A percentile compares a stretch with the other conserved stretches of the same genome.
These are phyloP conservation scores for Spergularia marina DNA, from an alignment of 148 eudicot species.

Conservation along the genomic window DNA sequence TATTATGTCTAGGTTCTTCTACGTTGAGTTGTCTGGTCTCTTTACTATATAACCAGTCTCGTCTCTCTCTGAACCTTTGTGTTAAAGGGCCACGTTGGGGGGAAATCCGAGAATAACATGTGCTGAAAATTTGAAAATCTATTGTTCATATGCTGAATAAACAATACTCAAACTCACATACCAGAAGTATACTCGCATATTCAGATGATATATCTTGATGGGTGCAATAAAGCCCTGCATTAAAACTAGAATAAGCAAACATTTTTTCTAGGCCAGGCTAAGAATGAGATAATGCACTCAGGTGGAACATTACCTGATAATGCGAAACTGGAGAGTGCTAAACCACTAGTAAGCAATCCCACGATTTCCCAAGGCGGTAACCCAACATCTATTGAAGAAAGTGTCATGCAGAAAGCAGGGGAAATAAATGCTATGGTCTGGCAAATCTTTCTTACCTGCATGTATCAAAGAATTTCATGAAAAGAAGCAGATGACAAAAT, in stretches of 20 bases:
- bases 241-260: background rate
- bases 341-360: slow-evolving; percentile 69
- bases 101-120: too few relatives aligned
- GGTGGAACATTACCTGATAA: slow-evolving; percentile 60
- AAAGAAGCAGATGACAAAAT: slow-evolving; percentile 11
- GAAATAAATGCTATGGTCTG: slow-evolving; percentile 87
- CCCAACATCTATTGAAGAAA: slow-evolving; percentile 77
- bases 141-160: slow-evolving; percentile 6
- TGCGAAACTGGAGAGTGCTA: slow-evolving; percentile 97
- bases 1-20: too few relatives aligned
- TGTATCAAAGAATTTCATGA: background rate
- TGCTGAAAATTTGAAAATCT: background rate
- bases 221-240: slow-evolving; percentile 89
- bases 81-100: too few relatives aligned
- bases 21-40: too few relatives aligned
- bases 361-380: slow-evolving; percentile 90
- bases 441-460: slow-evolving; percentile 90
- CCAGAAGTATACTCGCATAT: slow-evolving; percentile 97
- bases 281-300: background rate
- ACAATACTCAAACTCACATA: slow-evolving; percentile 24
- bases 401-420: slow-evolving; percentile 94
- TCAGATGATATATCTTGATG: slow-evolving; percentile 99
- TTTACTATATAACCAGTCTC: too few relatives aligned
- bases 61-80: too few relatives aligned
- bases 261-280: background rate